Conservation (phyloP, 2,329 filamentous ascomycete species). For the Falciphora oryzae region DNA sequence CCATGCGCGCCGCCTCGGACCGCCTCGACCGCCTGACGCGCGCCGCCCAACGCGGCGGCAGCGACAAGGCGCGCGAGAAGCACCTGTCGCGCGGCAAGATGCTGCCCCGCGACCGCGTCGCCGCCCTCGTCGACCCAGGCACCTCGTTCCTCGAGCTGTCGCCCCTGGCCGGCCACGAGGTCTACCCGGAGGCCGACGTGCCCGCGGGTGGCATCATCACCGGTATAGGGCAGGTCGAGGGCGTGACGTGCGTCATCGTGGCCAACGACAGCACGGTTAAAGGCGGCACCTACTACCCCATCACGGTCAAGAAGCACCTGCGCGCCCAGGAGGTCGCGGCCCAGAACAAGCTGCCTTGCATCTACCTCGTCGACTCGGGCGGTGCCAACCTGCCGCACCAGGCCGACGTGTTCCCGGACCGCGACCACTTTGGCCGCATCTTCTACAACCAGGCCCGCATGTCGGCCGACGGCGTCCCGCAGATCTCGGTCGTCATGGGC, state of each 20-base stretch:
- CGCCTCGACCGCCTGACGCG: conserved; percentile 65
- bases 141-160: conserved; percentile 92
- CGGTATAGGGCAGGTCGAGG: conserved; percentile 83
- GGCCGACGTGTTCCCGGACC: conserved; percentile 90
- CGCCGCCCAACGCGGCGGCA: conserved; percentile 68
- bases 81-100: conserved; percentile 87
- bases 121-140: conserved; percentile 80
- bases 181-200: conserved; percentile 83
- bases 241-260: conserved; percentile 86
- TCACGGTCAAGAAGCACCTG: conserved; percentile 96
- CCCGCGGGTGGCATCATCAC: conserved; percentile 90
- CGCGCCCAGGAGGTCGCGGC: conserved; percentile 85
- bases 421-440: conserved; percentile 92
- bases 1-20: conserved; percentile 69
- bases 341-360: conserved; percentile 80
- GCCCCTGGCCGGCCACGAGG: conserved; percentile 76
- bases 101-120: conserved; percentile 84
- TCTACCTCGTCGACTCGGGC: conserved; percentile 94
- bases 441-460: conserved; percentile 98
- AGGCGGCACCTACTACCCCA: conserved; percentile 92
- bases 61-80: conserved; percentile 78
- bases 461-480: conserved; percentile 82
- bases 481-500: conserved; percentile 94
- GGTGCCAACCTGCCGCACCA: conserved; percentile 94
- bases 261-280: conserved; percentile 97